Evolutionary conservation across 805 yeast species (phyloP).

Genomic region (Candida insectalens): DNA sequence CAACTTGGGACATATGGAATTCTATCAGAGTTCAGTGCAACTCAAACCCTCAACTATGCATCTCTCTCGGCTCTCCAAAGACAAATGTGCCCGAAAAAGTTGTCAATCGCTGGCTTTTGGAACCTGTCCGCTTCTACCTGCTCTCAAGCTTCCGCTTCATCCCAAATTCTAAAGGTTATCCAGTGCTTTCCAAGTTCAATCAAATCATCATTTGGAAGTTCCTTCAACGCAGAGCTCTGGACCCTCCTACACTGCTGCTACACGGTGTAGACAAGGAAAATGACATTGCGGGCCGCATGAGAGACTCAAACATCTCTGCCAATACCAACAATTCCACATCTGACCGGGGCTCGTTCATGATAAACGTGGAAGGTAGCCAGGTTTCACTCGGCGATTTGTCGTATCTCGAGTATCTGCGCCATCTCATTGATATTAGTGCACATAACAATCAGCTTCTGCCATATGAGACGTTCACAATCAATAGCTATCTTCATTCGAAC

Average conservation of each 20-base stretch:
- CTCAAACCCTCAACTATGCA: conserved; percentile 48
- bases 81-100: conserved; percentile 40
- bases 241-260: conserved; percentile 33
- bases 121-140: conserved; percentile 51
- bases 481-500: conserved; percentile 10
- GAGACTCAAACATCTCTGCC: conserved; percentile 6
- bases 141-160: conserved; percentile 48
- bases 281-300: conserved; percentile 8
- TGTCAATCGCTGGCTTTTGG: conserved; percentile 55
- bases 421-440: conserved; percentile 11
- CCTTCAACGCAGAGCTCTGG: conserved; percentile 30
- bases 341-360: conserved; percentile 3
- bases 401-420: conserved; percentile 21
- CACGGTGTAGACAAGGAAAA: conserved; percentile 44
- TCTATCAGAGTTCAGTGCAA: conserved; percentile 47
- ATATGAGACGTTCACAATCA: conserved; percentile 18
- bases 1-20: conserved; percentile 74
- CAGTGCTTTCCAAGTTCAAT: conserved; percentile 51
- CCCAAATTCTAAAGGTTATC: conserved; percentile 50
- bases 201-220: conserved; percentile 39
- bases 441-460: conserved; percentile 19
- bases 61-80: conserved; percentile 69
- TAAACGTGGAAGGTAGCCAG: conserved; percentile 10
- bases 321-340: conserved; percentile 5
- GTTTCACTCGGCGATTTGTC: conserved; percentile 19